Evolutionary conservation across 1,139 yeast species (phyloP).

Genomic region (Candida sp.): DNA sequence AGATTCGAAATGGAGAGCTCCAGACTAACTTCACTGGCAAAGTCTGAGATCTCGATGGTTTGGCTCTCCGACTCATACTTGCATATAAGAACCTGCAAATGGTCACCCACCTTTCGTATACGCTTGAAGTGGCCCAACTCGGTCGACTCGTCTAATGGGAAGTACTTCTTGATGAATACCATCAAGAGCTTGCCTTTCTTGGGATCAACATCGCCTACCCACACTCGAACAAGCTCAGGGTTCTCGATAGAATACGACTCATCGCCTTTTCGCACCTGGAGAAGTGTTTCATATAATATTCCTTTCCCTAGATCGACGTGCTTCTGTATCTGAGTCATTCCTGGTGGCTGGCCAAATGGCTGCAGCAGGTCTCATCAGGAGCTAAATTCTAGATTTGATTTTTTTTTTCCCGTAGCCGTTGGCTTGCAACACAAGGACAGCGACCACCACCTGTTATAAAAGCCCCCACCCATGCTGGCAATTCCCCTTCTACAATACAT

Average conservation of each 20-base stretch:
- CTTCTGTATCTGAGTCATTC: constrained; percentile 1
- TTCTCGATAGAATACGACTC: constrained; percentile 16
- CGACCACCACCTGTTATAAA: neutral
- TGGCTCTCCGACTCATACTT: constrained; percentile 20
- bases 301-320: constrained; percentile 52
- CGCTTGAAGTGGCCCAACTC: constrained; percentile 36
- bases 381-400: too few relatives aligned
- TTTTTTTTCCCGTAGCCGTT: too few relatives aligned
- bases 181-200: constrained; percentile 31
- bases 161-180: constrained; percentile 28
- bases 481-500: neutral
- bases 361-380: too few relatives aligned
- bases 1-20: constrained; percentile 15
- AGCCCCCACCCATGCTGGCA: neutral
- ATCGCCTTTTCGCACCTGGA: constrained; percentile 45
- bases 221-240: constrained; percentile 51
- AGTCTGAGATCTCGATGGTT: constrained; percentile 17
- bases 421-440: too few relatives aligned
- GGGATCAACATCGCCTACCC: constrained; percentile 54
- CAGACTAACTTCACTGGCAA: constrained; percentile 18
- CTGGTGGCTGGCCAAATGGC: neutral
- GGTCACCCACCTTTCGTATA: constrained; percentile 24
- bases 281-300: constrained; percentile 48
- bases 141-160: constrained; percentile 28
- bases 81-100: constrained; percentile 32